Base-by-base conservation (phyloP, 2,329 filamentous ascomycete genomes). In the Bipolaris oryzae region DNA sequence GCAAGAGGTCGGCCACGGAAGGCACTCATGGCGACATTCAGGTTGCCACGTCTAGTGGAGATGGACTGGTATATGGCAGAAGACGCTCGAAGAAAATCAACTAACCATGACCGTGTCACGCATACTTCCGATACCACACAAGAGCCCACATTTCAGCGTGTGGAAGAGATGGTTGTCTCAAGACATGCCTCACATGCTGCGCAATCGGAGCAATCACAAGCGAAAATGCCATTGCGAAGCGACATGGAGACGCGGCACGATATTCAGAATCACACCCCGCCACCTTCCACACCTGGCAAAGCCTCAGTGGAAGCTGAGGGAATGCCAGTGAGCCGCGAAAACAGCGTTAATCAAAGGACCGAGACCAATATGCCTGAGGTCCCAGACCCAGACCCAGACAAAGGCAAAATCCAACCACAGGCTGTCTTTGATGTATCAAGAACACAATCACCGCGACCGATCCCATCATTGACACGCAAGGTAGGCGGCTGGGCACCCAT, bases 1-100 rank as follows among this genome's bases (percentile, higher is more conserved):
- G 62, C 38, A 21, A 67, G 70, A 38, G 80, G 80, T 21, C 73
- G 79, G 25, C 79, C 79, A 7, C 70, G 69, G 15, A 80, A 78
- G 53, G 75, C 77, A 7, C 67, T 77, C 20, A 75, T 82, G 25
- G 77, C 74, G 6, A 76, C 80, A 1, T 72, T 82, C 63, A 80
- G 76, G 53, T 73, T 73, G 13, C 42, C 60, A 15, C 59, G 65
- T 6, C 62, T 82, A 9, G 61, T 64, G 18, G 60, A 71, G 5
- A 47, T 78, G 3, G 63, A 68, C 0, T 80, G 78, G 75, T 80
- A 74, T 37, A 50, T 21, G 35, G 23, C 53, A 7, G 58, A 55
- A 23, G 23, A 15, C 10, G 16, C 23, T n/a, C 47, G 28, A 21
- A 41, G 49, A 23, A 43, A 47, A 20, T 18, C 21, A 5, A 23